These are phyloP conservation scores for Talinum fruticosum DNA, from an alignment of 148 eudicot species.

Conservation along the genomic window DNA sequence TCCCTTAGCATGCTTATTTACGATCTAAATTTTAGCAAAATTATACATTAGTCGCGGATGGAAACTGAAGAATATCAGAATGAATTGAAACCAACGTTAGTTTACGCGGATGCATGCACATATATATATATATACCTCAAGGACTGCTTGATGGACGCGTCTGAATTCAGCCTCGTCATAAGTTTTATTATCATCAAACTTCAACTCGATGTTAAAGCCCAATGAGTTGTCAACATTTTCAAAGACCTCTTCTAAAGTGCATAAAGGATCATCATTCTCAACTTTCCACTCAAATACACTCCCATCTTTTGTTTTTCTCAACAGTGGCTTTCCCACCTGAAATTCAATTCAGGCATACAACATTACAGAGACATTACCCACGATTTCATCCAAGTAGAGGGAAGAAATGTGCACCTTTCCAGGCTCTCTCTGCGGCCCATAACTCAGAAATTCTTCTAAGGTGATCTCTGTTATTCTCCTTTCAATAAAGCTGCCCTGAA, in stretches of 20 bases:
- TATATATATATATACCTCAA: conserved; percentile 21
- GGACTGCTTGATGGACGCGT: conserved; percentile 26
- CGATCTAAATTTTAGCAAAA: conserved; percentile 13
- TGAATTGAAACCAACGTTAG: background rate
- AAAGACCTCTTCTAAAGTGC: conserved; percentile 49
- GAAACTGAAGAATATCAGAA: background rate
- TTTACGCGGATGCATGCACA: too few relatives aligned
- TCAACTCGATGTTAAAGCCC: conserved; percentile 50
- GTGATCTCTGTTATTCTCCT: conserved; percentile 43
- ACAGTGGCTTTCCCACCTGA: conserved; percentile 45
- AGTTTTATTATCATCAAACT: conserved; percentile 35
- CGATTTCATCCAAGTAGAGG: too few relatives aligned
- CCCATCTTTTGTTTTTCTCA: conserved; percentile 39
- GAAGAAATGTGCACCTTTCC: conserved; percentile 26
- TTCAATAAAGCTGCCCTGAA: conserved; percentile 38
- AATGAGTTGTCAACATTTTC: conserved; percentile 28
- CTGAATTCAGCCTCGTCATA: conserved; percentile 30
- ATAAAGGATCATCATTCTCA: conserved; percentile 41
- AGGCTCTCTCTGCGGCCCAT: conserved; percentile 41
- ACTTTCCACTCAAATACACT: conserved; percentile 42
- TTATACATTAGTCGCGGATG: background rate
- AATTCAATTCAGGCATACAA: background rate
- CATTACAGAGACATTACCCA: background rate
- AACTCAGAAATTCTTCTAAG: conserved; percentile 37
- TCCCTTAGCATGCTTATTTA: conserved; percentile 24